phyloP scores from a whole-genome alignment of 192 early-diverging fungal species.

The Funneliformis mosseae region DNA sequence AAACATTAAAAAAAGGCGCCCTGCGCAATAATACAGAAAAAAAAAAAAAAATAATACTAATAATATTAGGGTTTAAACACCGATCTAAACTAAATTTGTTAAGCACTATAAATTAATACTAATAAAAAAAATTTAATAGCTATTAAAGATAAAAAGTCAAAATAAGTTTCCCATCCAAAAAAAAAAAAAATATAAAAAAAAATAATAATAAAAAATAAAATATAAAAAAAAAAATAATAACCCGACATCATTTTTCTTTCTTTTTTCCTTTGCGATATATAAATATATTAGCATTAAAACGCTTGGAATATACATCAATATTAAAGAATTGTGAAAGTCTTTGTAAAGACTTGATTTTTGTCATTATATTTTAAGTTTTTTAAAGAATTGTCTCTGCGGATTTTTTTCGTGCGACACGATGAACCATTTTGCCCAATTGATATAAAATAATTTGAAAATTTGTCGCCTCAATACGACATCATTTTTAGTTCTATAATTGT shows the following conservation, averaged over 20 bases:
- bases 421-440: background rate
- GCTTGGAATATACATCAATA: background rate
- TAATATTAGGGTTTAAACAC: background rate
- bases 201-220: background rate
- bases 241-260: background rate
- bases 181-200: background rate
- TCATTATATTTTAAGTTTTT: background rate
- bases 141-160: background rate
- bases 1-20: background rate
- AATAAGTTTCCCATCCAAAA: background rate
- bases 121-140: background rate
- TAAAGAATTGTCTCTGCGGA: constrained; percentile 8
- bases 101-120: background rate
- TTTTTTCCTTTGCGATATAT: background rate
- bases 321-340: background rate
- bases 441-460: background rate
- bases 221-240: no score
- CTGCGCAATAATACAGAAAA: background rate
- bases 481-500: constrained; percentile 7
- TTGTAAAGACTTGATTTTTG: background rate
- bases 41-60: background rate
- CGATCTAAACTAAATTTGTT: background rate
- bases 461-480: background rate
- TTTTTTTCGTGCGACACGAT: background rate
- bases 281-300: background rate